Evolutionary conservation across 441 rosid species (phyloP).

Genomic region (Kokia cookei): DNA sequence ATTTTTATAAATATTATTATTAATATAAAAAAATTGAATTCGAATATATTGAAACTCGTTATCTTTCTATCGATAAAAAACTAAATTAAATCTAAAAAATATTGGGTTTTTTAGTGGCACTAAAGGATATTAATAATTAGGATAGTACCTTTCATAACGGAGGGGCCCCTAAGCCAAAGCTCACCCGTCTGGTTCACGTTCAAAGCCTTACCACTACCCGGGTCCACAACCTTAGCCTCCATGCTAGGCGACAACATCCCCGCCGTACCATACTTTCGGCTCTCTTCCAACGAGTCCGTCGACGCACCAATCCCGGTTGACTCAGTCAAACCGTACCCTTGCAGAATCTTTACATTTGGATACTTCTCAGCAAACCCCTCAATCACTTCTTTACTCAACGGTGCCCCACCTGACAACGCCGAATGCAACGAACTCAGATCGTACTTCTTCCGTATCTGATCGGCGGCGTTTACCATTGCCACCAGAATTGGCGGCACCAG

Average conservation of each 20-base stretch:
- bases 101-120: neutral
- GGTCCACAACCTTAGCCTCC: slow-evolving; percentile 83
- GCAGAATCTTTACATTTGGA: slow-evolving; percentile 57
- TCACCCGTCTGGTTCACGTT: slow-evolving; percentile 76
- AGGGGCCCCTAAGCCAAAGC: slow-evolving; percentile 88
- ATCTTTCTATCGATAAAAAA: too few relatives aligned
- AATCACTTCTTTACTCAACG: slow-evolving; percentile 79
- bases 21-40: accelerated
- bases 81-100: too few relatives aligned
- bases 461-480: slow-evolving; percentile 62
- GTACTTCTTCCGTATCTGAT: slow-evolving; percentile 50
- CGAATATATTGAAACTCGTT: accelerated
- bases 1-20: too few relatives aligned
- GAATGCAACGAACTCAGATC: slow-evolving; percentile 63
- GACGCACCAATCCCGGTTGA: slow-evolving; percentile 74
- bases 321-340: slow-evolving; percentile 90
- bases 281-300: slow-evolving; percentile 70
- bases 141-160: slow-evolving; percentile 73
- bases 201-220: slow-evolving; percentile 44
- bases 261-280: slow-evolving; percentile 80
- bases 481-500: slow-evolving; percentile 90
- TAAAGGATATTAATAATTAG: neutral
- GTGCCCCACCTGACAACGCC: slow-evolving; percentile 80
- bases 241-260: slow-evolving; percentile 66
- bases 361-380: slow-evolving; percentile 73